Evolutionary conservation across 768 basidiomycete species (phyloP).

Genomic region (Suillus variegatus): DNA sequence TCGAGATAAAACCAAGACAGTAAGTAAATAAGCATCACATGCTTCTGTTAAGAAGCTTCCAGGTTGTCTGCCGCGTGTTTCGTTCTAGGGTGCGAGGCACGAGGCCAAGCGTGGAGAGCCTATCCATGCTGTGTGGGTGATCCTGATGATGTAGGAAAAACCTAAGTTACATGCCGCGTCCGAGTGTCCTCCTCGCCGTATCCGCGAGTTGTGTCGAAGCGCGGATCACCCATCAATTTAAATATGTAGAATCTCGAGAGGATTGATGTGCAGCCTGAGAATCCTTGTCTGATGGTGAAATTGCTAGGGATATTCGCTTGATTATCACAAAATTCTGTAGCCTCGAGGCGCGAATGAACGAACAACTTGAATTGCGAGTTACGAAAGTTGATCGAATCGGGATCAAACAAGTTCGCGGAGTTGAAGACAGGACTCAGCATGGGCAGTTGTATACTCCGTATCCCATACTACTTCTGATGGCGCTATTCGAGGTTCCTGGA

Average conservation of each 20-base stretch:
- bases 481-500: conserved; percentile 68
- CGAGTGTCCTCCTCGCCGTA: background rate
- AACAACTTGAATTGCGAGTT: background rate
- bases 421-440: background rate
- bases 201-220: conserved; percentile 3
- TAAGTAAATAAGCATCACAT: background rate
- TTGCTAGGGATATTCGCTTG: background rate
- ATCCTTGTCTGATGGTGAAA: background rate
- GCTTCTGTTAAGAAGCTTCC: conserved; percentile 3
- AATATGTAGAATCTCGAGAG: background rate
- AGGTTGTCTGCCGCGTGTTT: conserved; percentile 1
- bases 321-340: background rate
- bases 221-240: background rate
- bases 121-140: background rate
- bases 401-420: background rate
- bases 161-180: conserved; percentile 1
- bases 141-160: background rate
- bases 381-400: background rate
- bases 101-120: background rate
- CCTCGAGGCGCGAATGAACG: background rate
- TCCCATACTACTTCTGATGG: conserved; percentile 30
- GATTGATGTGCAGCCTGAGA: background rate
- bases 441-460: no score
- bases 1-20: conserved; percentile 1
- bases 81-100: conserved; percentile 1